phyloP scores from a whole-genome alignment of 2,329 filamentous ascomycete genomes.

The Penicillium digitatum region DNA sequence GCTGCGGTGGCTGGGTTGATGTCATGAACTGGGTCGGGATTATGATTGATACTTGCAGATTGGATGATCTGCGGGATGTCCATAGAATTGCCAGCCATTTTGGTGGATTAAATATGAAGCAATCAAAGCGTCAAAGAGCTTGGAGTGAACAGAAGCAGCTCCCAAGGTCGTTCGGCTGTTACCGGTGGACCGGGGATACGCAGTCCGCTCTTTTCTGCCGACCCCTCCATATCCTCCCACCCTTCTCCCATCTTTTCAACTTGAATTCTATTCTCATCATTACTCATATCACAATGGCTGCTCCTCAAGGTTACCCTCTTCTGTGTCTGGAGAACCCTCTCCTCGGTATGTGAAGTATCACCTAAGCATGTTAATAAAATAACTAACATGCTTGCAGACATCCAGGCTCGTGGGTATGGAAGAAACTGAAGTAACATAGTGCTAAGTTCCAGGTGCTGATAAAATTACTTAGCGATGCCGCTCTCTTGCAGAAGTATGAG shows the following conservation, averaged over 20 bases:
- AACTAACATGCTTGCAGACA: slow-evolving; percentile 57
- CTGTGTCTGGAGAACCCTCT: slow-evolving; percentile 96
- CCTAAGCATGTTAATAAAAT: slow-evolving; percentile 1
- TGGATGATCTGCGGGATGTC: slow-evolving; percentile 78
- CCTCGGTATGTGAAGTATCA: slow-evolving; percentile 58
- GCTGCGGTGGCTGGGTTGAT: slow-evolving; percentile 74
- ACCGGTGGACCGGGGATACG: slow-evolving; percentile 9
- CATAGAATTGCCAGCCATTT: slow-evolving; percentile 57
- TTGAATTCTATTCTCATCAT: slow-evolving; percentile 9
- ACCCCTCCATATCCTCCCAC: slow-evolving; percentile 23
- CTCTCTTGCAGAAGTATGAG: slow-evolving; percentile 84
- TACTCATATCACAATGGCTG: slow-evolving; percentile 57
- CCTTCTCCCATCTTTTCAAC: slow-evolving; percentile 9
- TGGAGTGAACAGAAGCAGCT: not conserved
- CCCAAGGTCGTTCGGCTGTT: slow-evolving; percentile 2
- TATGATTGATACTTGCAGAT: slow-evolving; percentile 68
- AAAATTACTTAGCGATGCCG: slow-evolving; percentile 60
- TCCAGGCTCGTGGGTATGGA: slow-evolving; percentile 70
- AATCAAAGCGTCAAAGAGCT: not conserved
- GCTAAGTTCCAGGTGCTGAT: slow-evolving; percentile 7
- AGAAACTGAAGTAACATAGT: slow-evolving; percentile 6
- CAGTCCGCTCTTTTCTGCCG: slow-evolving; percentile 22
- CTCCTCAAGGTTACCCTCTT: slow-evolving; percentile 76
- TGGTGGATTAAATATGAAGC: not conserved
- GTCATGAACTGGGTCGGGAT: slow-evolving; percentile 70